Conservation (phyloP, 2,329 filamentous ascomycete species). For the Fusarium nisikadoi region DNA sequence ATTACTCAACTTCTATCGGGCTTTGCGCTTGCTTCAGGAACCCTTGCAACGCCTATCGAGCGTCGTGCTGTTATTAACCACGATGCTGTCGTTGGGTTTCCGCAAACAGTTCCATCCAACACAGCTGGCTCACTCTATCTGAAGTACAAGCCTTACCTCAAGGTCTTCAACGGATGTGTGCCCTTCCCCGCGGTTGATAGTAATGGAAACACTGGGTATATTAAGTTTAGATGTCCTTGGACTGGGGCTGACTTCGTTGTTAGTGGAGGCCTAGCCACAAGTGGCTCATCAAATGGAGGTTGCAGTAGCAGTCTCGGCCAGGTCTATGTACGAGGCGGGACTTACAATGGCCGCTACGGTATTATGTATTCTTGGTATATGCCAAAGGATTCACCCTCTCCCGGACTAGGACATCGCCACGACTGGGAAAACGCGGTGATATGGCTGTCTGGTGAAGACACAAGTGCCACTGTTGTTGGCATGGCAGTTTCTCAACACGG, state of each 20-base stretch:
- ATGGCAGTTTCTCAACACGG: conserved; percentile 54
- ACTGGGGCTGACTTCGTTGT: neutral
- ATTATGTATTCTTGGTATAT: conserved; percentile 61
- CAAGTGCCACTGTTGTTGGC: conserved; percentile 45
- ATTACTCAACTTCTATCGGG: conserved; percentile 34
- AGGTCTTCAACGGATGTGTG: conserved; percentile 69
- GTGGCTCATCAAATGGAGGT: conserved; percentile 45
- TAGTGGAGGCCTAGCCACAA: conserved; percentile 50
- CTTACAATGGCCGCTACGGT: conserved; percentile 48
- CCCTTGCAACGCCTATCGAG: conserved; percentile 41
- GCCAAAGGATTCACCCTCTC: conserved; percentile 54
- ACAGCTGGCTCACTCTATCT: conserved; percentile 45
- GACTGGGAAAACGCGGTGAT: conserved; percentile 45
- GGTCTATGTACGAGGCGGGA: conserved; percentile 51
- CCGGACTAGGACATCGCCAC: conserved; percentile 46
- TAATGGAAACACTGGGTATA: conserved; percentile 60
- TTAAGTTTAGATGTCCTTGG: neutral
- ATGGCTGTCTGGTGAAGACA: conserved; percentile 43
- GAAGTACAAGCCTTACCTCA: conserved; percentile 51
- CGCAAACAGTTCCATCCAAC: conserved; percentile 46
- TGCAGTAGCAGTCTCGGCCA: conserved; percentile 52
- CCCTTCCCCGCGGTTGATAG: conserved; percentile 71
- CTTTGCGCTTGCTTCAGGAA: conserved; percentile 31
- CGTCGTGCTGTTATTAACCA: conserved; percentile 46
- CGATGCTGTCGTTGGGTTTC: conserved; percentile 48